Base-by-base conservation (phyloP, 768 basidiomycete species). In the Naganishia kalamii region DNA sequence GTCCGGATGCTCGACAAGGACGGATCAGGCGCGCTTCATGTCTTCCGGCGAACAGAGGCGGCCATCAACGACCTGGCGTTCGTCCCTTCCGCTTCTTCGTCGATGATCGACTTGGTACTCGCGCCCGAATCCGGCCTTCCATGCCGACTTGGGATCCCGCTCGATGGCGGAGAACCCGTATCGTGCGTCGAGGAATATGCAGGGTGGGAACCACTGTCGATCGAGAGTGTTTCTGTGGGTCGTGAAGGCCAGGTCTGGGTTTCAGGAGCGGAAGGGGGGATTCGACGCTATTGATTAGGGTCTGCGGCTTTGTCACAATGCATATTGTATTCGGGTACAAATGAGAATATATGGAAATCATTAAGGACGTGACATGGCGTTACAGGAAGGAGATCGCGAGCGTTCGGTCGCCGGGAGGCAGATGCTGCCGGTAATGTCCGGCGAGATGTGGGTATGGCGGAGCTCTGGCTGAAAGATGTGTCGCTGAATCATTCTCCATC, bases 401-500 rank as follows among this genome's bases (percentile, higher is more conserved):
- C n/a, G n/a, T n/a, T n/a, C n/a, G n/a, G n/a, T n/a, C n/a, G n/a
- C n/a, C n/a, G n/a, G n/a, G n/a, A n/a, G n/a, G n/a, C n/a, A n/a
- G n/a, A n/a, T n/a, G n/a, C n/a, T n/a, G n/a, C n/a, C n/a, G n/a
- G n/a, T 17, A 40, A 17, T 40, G 37, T 8, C 37, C 37, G n/a
- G 52, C 17, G 40, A 40, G 35, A 61, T 40, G 32, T 23, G 11
- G 29, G 57, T 32, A 29, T 35, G n/a, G 19, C 25, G 41, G n/a
- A n/a, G n/a, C n/a, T n/a, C n/a, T n/a, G n/a, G n/a, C n/a, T n/a
- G n/a, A n/a, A n/a, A n/a, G n/a, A n/a, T n/a, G n/a, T n/a, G n/a
- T n/a, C n/a, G n/a, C n/a, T n/a, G n/a, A n/a, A 33, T 49, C 51
- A 74, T 65, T 77, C 74, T 13, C 94, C 92, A 79, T 96, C 92